Percentiles rank a stretch among this genome's conserved stretches.
These are phyloP conservation scores for Pythium brachiatum DNA, from an alignment of 352 stramenopile genomes.

Conservation along the genomic window DNA sequence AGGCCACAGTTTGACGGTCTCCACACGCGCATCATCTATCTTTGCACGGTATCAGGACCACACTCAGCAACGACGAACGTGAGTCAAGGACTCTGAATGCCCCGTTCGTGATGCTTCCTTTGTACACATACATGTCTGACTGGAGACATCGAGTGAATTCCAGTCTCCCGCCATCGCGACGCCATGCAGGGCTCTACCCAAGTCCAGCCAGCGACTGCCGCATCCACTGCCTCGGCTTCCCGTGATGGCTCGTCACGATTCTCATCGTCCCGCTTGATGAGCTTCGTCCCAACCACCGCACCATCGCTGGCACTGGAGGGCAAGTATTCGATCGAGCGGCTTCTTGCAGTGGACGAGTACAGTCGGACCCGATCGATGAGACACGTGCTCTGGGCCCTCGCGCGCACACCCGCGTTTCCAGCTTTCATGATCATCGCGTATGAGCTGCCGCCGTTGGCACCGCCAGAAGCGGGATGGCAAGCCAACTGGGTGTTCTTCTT, in stretches of 20 bases:
- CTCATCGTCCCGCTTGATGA: background rate
- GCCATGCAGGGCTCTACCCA: background rate
- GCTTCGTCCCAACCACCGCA: background rate
- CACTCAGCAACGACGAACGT: too few relatives aligned
- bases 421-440: background rate
- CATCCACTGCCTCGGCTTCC: background rate
- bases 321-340: background rate
- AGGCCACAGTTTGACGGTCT: too few relatives aligned
- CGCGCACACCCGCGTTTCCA: background rate
- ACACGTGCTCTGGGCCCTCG: background rate
- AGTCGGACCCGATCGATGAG: background rate
- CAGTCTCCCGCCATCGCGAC: too few relatives aligned
- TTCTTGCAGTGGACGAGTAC: background rate
- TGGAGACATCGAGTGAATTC: too few relatives aligned
- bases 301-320: background rate
- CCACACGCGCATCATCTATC: background rate
- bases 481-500: conserved; percentile 15
- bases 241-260: background rate
- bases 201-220: background rate
- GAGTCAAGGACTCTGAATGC: too few relatives aligned
- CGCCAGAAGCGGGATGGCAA: background rate
- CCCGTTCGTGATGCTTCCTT: too few relatives aligned
- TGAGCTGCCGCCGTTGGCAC: background rate
- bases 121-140: too few relatives aligned
- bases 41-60: background rate